Evolutionary conservation across 306 rosid genomes (phyloP), one percentile per base, ranked within the genome.

Genomic region (Styphnolobium japonicum): DNA sequence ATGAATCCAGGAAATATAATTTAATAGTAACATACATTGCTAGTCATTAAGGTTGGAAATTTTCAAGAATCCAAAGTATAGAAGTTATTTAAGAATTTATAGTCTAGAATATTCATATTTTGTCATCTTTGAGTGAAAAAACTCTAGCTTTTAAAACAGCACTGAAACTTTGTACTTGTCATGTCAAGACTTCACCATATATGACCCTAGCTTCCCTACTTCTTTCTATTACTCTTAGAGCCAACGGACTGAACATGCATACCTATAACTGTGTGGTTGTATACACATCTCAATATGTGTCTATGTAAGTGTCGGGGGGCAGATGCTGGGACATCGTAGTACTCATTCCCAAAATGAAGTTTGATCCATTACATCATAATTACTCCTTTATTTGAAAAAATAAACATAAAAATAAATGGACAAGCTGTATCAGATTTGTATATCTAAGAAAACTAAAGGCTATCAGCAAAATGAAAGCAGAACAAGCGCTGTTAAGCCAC

Each of bases 401-500:
- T 16, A 12, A 81, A 60, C 37, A 76, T 19, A 5, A 69, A 71
- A 62, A 71, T 25, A 39, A 36, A 67, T 64, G 62, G 19, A 61
- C 74, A 60, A 22, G 67, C 33, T 21, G 23, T 9, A 18, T 42
- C 29, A 71, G 25, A 22, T 80, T 55, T 63, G 19, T 14, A 36
- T 18, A 46, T 19, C 36, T 37, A 40, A 46, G 55, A 53, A 67
- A 81, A 57, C 16, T 51, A 15, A 78, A 73, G 27, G 39, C 31
- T 40, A 37, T 18, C 42, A 34, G 43, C 14, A 36, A 55, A 55
- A 42, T 2, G 2, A 40, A 22, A 40, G n/a, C 42, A 67, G 88
- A 67, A 94, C 96, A 78, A 92, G 85, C 12, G 97, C 97, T 19
- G 78, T 89, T 75, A 94, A 84, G 73, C 98, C 97, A 81, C 81